Evolutionary conservation across 2,329 filamentous ascomycete species (phyloP).

Genomic region (Pochonia chlamydosporia): DNA sequence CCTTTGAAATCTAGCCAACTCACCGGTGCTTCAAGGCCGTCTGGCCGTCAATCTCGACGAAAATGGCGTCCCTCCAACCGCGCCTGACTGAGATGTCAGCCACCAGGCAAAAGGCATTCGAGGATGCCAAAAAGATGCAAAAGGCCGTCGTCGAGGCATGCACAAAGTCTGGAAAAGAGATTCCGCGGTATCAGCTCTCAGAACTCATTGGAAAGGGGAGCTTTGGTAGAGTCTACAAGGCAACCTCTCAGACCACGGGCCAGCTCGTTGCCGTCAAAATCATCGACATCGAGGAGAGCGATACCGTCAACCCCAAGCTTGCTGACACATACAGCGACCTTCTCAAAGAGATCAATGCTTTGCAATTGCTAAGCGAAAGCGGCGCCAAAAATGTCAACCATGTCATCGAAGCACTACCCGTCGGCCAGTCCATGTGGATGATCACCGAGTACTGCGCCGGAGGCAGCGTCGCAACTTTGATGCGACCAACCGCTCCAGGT

Average conservation of each 20-base stretch:
- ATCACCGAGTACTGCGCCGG: conserved; percentile 82
- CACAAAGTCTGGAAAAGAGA: conserved; percentile 50
- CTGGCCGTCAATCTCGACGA: conserved; percentile 5
- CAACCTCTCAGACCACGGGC: conserved; percentile 36
- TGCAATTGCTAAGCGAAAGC: conserved; percentile 67
- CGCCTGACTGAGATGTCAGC: conserved; percentile 35
- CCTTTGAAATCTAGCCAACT: neutral
- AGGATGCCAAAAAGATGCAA: conserved; percentile 69
- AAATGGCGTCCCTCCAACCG: conserved; percentile 37
- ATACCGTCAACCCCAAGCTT: conserved; percentile 59
- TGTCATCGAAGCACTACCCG: conserved; percentile 71
- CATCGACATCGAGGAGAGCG: conserved; percentile 75
- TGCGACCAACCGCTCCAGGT: conserved; percentile 60
- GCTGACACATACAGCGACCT: conserved; percentile 65
- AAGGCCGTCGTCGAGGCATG: conserved; percentile 56
- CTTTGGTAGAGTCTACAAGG: conserved; percentile 71
- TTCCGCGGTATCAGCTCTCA: conserved; percentile 61
- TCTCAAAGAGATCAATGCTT: conserved; percentile 61
- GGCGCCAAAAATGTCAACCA: conserved; percentile 76
- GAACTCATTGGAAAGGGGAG: conserved; percentile 72
- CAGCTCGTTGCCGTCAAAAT: conserved; percentile 72
- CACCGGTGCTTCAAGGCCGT: neutral
- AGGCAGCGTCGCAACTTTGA: conserved; percentile 70
- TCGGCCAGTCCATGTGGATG: conserved; percentile 81
- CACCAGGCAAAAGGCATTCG: conserved; percentile 54